Base-by-base conservation (phyloP, 768 basidiomycete species). In the Amanita pseudoporphyria region DNA sequence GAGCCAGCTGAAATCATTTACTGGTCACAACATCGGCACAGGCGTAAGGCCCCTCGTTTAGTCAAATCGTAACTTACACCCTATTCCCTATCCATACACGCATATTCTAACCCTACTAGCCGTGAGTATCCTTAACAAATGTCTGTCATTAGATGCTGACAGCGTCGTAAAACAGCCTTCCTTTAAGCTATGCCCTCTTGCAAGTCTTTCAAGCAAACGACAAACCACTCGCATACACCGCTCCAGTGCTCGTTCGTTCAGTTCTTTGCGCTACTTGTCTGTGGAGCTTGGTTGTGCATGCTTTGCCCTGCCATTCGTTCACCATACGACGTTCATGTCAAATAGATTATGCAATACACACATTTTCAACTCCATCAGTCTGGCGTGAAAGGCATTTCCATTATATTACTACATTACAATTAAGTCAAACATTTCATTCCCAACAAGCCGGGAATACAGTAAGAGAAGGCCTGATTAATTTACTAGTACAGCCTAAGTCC, bases 41-140 rank as follows among this genome's bases (percentile, higher is more conserved):
- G 62, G 66, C 41, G 56, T 64, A 56, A 62, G 63, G 58, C 55
- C 62, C 48, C 61, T 65, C 32, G 52, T 57, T 57, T 64, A 64
- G 52, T 63, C 53, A 59, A 22, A 40, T n/a, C 37, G 22, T 37
- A 39, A 42, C 49, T 50, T 31, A 50, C 24, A 42, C 41, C 40
- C 38, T 43, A 30, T 43, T 9, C 40, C 40, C 30, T 31, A n/a
- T n/a, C n/a, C 31, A 37, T 41, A n/a, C n/a, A n/a, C n/a, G n/a
- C 39, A 22, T 33, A 16, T n/a, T 12, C 47, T 49, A 18, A 49
- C 24, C 7, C 2, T 49, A 22, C 14, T n/a, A 21, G 18, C 5
- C 22, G 46, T 47, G 16, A 37, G 46, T 47, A 22, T 21, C 24
- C 10, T 9, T 13, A 5, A 6, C 30, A 32, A 14, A 10, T 28